Percentiles rank a stretch among this genome's conserved stretches.
phyloP scores from a whole-genome alignment of 2,329 filamentous ascomycete species.

The Berkeleyomyces rouxiae region DNA sequence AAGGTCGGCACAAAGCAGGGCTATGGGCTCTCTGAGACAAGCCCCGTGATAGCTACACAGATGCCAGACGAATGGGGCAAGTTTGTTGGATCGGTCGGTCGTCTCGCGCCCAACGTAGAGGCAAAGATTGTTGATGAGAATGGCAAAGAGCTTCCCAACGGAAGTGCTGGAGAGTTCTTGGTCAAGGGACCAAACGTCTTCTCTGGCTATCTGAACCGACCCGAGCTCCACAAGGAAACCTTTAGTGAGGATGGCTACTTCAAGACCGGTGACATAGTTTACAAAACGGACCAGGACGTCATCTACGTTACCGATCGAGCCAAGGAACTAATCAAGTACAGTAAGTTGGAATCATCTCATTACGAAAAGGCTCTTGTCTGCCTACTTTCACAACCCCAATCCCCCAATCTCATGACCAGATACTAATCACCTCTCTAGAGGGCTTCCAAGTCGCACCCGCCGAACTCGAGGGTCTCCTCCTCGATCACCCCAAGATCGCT shows the following conservation, averaged over 20 bases:
- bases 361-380: neutral
- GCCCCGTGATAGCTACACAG: constrained; percentile 61
- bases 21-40: constrained; percentile 79
- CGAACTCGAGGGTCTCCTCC: constrained; percentile 39
- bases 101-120: constrained; percentile 60
- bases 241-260: constrained; percentile 70
- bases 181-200: constrained; percentile 69
- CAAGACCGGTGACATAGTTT: constrained; percentile 76
- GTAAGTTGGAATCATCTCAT: constrained; percentile 22
- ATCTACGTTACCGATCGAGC: constrained; percentile 82
- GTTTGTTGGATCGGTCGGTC: constrained; percentile 63
- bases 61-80: constrained; percentile 59
- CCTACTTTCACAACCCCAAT: neutral
- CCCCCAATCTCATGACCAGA: constrained; percentile 17
- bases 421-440: constrained; percentile 23
- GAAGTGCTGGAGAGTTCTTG: constrained; percentile 50
- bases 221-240: constrained; percentile 50
- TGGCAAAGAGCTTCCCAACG: constrained; percentile 37
- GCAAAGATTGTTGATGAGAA: constrained; percentile 62
- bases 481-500: constrained; percentile 27
- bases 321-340: constrained; percentile 46
- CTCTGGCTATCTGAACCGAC: constrained; percentile 60
- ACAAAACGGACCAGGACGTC: constrained; percentile 59
- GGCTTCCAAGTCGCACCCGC: constrained; percentile 56
- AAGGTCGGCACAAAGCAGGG: constrained; percentile 77